Base-by-base conservation (phyloP, 106 monocot genomes). In the Apostasia shenzhenica region DNA sequence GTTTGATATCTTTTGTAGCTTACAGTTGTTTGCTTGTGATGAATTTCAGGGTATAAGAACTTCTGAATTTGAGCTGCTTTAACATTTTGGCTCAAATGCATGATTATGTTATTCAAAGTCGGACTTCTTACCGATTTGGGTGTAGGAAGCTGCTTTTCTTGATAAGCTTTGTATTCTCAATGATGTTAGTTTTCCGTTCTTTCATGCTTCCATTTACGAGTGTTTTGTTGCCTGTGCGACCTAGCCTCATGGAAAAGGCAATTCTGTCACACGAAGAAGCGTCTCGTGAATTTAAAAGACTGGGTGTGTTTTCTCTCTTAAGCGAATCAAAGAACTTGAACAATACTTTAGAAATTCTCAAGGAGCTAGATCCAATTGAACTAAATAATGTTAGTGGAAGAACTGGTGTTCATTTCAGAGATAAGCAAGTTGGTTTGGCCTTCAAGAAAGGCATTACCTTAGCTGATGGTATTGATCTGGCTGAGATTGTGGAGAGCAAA, bases 151-250 rank as follows among this genome's bases (percentile, higher is more conserved):
- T 68, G 40, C 43, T 80, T 8, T 49, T 80, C 70, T 13, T 82
- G 45, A 60, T 78, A 41, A 69, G 79, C 3, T 60, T 81, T 67
- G n/a, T 80, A 54, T 75, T 77, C 4, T 76, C 77, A 38, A 3
- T 77, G 5, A 26, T 73, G 67, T 13, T 82, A 57, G 72, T 74
- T 8, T 75, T 82, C 50, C 82, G 68, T n/a, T 62, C 72, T 38
- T 83, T 78, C 69, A 75, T 46, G 42, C 59, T 85, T 7, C 60
- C 82, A 10, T 70, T 61, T 66, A 68, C 73, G 44, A 73, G 43
- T 48, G 64, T 52, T 55, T 12, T 62, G 2, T 54, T 70, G 41
- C 78, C 75, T 65, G 47, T 57, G 4, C 65, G 81, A 5, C 73
- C 65, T 54, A 53, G 45, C 49, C 40, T 42, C 5, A 51, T 66